Base-by-base conservation (phyloP, 768 basidiomycete species). In the Pulveroboletus ravenelii region DNA sequence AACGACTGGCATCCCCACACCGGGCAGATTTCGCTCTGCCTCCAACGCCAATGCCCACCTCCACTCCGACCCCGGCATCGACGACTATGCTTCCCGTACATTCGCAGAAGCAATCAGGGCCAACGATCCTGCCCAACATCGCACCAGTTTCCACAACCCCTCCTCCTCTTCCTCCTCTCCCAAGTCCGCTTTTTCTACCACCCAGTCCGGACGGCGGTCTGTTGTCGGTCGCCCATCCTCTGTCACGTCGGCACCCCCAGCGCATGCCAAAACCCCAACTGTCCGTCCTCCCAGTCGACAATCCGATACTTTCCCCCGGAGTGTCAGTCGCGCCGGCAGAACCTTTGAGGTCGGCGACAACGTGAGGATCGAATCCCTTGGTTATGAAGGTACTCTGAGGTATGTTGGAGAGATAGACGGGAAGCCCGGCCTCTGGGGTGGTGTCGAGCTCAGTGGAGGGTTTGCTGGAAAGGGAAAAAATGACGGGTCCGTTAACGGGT, bases 391-490 rank as follows among this genome's bases (percentile, higher is more conserved):
- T 15, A 78, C 73, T 9, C 69, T 98, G 39, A 73, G 81, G 53
- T 97, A 82, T 68, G 54, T 94, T 15, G 95, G 95, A 6, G 78
- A 81, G 57, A 93, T 96, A 48, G 85, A 89, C 15, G 90, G 90
- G 45, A 97, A 97, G 67, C 76, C 80, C 3, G 95, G 94, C 4
- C 71, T 84, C 6, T 99, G 91, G 89, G 95, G 90, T 14, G 95
- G 95, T 13, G 90, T 99, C 18, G 91, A 97, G 69, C 75, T 99
- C 18, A 74, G 80, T 58, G 86, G 85, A 32, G 89, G 89, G 6
- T 95, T 93, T 63, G 68, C 78, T 15, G 93, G 95, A 17, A 89
- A 88, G 66, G 95, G 95, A 1, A 99, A 98, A 73, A 99, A 99
- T 61, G 82, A 97, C 60, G 95, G 95, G 31, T 80, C 82, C 40